Evolutionary conservation across 345 rosid species (phyloP), one percentile per base, ranked within the genome.

Genomic region (Pseudoturritis turrita): DNA sequence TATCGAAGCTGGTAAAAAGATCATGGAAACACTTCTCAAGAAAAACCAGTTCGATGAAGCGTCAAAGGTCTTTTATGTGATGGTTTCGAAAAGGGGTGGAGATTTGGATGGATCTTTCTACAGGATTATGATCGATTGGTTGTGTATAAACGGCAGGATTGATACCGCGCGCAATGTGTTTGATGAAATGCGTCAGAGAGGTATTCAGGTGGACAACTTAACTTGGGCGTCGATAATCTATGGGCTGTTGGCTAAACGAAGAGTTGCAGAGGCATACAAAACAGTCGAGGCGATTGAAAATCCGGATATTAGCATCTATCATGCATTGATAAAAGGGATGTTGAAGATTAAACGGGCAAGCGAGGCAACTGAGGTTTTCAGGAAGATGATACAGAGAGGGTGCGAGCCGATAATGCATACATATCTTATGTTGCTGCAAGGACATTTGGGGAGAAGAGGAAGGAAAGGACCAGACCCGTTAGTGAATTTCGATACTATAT

Each of bases 361-460:
- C 4, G 91, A 89, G 19, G 96, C 96, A 14, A 92, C 95, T 0
- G 73, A 81, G 44, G 89, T 88, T 47, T 90, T 93, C 59, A 81
- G 97, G 59, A 89, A 82, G 80, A 93, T 89, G 98, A 88, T 87
- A 60, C 67, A 71, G 54, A 89, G 80, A 76, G 91, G 92, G 2
- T 87, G 94, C 4, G 97, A 93, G 84, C 98, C 94, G 10, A 84
- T 71, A 73, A 93, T 93, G 97, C 98, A 90, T 50, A 90, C 98
- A 0, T 93, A 93, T 60, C 69, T 93, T 2, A 85, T 90, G 94
- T 71, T 90, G 71, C 71, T 93, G 82, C 94, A 90, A 63, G 98
- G 94, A 12, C 98, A 89, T 80, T 66, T 93, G 65, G 98, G 98
- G 58, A 88, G 85, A 84, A 85, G 90, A 72, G 96, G 96, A 45